phyloP scores from a whole-genome alignment of 306 rosid genomes.

The Comarum palustre region DNA sequence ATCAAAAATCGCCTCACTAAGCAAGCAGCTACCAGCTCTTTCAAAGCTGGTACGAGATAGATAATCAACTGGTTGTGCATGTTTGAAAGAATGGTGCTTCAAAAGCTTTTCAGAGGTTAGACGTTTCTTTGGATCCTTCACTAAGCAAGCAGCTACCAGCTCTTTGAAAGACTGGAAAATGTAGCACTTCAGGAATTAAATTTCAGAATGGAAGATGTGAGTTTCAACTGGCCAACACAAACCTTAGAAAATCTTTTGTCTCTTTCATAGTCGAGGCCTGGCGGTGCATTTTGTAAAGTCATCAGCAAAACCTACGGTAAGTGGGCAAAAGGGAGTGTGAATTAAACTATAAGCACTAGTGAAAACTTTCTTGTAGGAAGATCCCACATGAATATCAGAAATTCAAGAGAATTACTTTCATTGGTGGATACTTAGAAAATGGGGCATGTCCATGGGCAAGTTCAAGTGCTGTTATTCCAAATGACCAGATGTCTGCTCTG shows the following conservation, averaged over 20 bases:
- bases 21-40: too few relatives aligned
- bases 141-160: constrained; percentile 85
- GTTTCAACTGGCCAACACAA: constrained; percentile 38
- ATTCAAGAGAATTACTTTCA: constrained; percentile 67
- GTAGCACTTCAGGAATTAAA: constrained; percentile 30
- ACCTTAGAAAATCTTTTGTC: constrained; percentile 97
- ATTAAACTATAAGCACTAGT: constrained; percentile 17
- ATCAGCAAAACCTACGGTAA: constrained; percentile 84
- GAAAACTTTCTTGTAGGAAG: constrained; percentile 12
- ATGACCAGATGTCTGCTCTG: constrained; percentile 99
- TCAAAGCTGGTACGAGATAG: constrained; percentile 57
- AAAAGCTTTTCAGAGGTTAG: constrained; percentile 89
- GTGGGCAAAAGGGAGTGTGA: constrained; percentile 18
- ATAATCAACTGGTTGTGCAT: constrained; percentile 62
- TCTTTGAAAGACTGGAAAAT: constrained; percentile 83
- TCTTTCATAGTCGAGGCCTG: constrained; percentile 96
- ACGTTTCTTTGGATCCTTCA: constrained; percentile 98
- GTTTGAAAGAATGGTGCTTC: constrained; percentile 83
- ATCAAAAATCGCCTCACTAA: too few relatives aligned
- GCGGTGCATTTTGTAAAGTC: constrained; percentile 98
- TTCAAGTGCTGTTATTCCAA: constrained; percentile 98
- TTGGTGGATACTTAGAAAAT: constrained; percentile 94
- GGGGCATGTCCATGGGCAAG: constrained; percentile 99
- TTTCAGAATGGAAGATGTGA: constrained; percentile 18
- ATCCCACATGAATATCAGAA: constrained; percentile 17